phyloP scores from a whole-genome alignment of 257 asterid species.

The Verbena officinalis region DNA sequence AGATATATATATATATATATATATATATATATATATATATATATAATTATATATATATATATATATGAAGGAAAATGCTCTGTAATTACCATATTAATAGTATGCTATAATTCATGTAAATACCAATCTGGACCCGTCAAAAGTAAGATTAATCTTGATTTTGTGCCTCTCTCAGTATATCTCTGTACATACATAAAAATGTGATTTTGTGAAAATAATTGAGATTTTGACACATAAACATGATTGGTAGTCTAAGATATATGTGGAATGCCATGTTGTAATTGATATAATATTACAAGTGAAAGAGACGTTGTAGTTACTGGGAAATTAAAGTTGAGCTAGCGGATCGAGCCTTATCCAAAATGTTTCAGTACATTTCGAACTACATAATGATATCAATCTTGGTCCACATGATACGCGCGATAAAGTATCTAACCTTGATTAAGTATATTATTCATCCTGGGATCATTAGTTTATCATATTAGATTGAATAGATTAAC shows the following conservation, averaged over 20 bases:
- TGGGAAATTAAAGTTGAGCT: not conserved
- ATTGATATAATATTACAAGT: not conserved
- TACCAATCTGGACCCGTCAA: no score
- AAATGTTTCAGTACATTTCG: not conserved
- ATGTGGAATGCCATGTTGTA: not conserved
- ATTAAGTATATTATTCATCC: slow-evolving; percentile 1
- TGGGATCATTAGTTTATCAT: not conserved
- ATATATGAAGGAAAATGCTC: no score
- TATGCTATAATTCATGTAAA: no score
- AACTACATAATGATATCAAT: not conserved
- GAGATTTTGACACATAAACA: not conserved
- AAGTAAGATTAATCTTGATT: no score
- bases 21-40: no score
- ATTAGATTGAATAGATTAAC: no score
- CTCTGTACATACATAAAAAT: no score
- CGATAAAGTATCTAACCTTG: not conserved
- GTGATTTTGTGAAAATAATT: slow-evolving; percentile 16
- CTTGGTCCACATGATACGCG: not conserved
- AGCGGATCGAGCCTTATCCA: not conserved
- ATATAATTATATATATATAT: no score
- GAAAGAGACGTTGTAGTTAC: slow-evolving; percentile 23
- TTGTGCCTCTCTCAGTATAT: not conserved
- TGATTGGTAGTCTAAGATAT: not conserved
- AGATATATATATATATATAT: no score
- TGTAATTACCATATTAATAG: no score